Conservation (phyloP, 306 rosid species). For the Trifolium repens region DNA sequence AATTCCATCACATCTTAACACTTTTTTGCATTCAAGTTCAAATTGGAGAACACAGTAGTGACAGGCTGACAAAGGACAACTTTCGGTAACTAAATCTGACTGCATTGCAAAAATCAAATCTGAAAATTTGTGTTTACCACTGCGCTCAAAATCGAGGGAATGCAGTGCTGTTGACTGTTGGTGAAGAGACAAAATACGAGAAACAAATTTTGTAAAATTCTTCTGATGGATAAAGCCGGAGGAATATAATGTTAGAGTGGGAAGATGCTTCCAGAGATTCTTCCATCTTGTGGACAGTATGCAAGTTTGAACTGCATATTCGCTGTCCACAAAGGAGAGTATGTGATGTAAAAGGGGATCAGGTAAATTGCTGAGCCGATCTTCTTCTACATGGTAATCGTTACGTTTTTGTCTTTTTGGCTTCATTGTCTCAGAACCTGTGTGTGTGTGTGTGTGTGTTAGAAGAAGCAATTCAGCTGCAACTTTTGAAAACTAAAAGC, state of each 20-base stretch:
- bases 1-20: too few species aligned
- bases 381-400: too few species aligned
- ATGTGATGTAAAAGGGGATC: not conserved
- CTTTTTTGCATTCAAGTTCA: not conserved
- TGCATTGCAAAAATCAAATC: not conserved
- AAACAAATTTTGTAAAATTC: too few species aligned
- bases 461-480: too few species aligned
- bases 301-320: not conserved
- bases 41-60: not conserved
- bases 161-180: not conserved
- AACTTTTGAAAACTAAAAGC: too few species aligned
- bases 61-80: not conserved
- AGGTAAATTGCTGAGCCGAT: not conserved
- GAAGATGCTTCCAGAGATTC: too few species aligned
- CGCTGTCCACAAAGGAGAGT: not conserved
- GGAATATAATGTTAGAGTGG: too few species aligned
- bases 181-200: not conserved
- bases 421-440: too few species aligned
- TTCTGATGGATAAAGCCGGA: too few species aligned
- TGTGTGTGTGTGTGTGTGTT: too few species aligned
- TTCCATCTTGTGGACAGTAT: not conserved
- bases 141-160: not conserved
- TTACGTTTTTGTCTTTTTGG: too few species aligned
- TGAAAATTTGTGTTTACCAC: not conserved
- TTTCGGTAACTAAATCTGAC: not conserved